Conservation (phyloP, 75 land plant genomes). For the Pinus albicaulis region DNA sequence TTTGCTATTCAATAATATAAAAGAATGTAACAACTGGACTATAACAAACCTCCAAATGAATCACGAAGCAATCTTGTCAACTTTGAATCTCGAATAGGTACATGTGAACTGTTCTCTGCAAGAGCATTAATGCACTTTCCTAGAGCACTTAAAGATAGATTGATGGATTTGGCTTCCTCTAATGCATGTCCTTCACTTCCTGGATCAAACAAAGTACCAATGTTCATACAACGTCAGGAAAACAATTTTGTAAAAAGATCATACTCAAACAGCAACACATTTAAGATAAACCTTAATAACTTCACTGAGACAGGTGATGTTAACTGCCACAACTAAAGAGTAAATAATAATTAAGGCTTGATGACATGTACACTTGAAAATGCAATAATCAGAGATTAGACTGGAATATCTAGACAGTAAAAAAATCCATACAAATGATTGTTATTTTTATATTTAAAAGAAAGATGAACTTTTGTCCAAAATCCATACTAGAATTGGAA, state of each 20-base stretch:
- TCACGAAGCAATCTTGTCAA: constrained; percentile 81
- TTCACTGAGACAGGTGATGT: no score
- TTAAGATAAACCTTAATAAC: no score
- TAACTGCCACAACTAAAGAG: background rate
- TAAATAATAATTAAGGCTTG: background rate
- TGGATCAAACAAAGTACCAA: constrained; percentile 16
- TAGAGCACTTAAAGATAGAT: constrained; percentile 80
- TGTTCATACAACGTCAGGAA: background rate
- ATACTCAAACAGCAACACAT: background rate
- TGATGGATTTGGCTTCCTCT: constrained; percentile 84
- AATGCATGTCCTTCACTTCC: constrained; percentile 78
- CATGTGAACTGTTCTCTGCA: constrained; percentile 78
- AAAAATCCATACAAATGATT: background rate
- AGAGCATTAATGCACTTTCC: constrained; percentile 90
- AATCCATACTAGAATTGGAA: background rate
- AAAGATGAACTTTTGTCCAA: background rate
- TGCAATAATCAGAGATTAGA: background rate
- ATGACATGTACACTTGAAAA: background rate
- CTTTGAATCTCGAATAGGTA: constrained; percentile 80
- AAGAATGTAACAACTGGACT: background rate
- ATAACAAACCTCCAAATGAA: constrained; percentile 76
- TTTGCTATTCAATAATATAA: background rate
- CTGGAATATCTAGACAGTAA: background rate
- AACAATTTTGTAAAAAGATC: background rate
- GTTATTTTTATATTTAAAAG: background rate